Percentiles rank a stretch among this genome's conserved stretches.
Evolutionary conservation across 352 stramenopile genomes (phyloP).

Genomic region (Pseudoperonospora humuli): DNA sequence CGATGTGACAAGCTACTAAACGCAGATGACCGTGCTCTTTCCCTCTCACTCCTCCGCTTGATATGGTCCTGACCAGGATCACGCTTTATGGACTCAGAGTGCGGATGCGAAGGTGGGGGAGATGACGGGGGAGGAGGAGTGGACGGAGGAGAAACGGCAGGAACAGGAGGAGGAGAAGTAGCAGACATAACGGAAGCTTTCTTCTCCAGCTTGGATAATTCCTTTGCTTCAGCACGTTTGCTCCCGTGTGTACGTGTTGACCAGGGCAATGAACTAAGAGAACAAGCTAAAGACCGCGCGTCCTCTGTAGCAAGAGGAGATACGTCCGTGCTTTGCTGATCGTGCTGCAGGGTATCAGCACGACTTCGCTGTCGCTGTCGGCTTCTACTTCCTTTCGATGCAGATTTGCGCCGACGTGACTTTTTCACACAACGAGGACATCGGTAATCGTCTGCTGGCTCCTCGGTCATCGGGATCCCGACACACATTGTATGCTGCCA

Average conservation of each 20-base stretch:
- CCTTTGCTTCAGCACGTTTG: slow-evolving; percentile 5
- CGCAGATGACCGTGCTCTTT: slow-evolving; percentile 6
- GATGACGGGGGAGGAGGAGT: slow-evolving; percentile 21
- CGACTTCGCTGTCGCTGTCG: slow-evolving; percentile 17
- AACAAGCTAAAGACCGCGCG: slow-evolving; percentile 13
- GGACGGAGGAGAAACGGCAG: slow-evolving; percentile 12
- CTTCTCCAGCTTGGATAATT: slow-evolving; percentile 14
- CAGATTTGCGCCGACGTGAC: slow-evolving; percentile 12
- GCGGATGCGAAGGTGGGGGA: slow-evolving; percentile 11
- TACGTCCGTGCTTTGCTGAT: slow-evolving; percentile 12
- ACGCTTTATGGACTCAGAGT: slow-evolving; percentile 7
- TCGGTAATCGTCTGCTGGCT: slow-evolving; percentile 43
- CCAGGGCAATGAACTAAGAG: slow-evolving; percentile 5
- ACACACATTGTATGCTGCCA: slow-evolving; percentile 74
- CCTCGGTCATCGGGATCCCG: slow-evolving; percentile 39
- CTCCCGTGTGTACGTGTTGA: slow-evolving; percentile 14
- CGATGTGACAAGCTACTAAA: slow-evolving; percentile 17
- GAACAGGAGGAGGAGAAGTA: slow-evolving; percentile 10
- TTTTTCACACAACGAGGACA: slow-evolving; percentile 47
- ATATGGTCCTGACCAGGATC: slow-evolving; percentile 4
- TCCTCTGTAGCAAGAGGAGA: slow-evolving; percentile 11
- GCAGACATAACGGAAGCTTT: slow-evolving; percentile 10
- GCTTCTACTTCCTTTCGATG: slow-evolving; percentile 8
- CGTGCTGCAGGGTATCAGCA: slow-evolving; percentile 1
- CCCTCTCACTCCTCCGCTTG: slow-evolving; percentile 9